Conservation (phyloP, 1,139 yeast species). For the Candida mesenterica region DNA sequence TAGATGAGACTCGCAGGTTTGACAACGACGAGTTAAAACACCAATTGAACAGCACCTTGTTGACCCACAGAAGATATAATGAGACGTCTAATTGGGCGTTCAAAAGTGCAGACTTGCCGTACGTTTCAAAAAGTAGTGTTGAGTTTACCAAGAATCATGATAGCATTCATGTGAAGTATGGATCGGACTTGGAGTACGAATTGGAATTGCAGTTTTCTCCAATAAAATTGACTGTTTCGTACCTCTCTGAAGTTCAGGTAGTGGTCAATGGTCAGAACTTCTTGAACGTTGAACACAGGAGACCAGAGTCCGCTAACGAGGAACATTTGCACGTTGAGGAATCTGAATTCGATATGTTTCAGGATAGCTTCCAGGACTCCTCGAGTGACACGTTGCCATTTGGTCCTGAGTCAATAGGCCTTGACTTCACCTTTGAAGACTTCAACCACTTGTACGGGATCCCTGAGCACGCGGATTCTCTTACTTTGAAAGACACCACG, state of each 20-base stretch:
- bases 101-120: conserved; percentile 12
- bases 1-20: conserved; percentile 57
- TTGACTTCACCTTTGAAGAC: conserved; percentile 68
- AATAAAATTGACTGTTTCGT: conserved; percentile 49
- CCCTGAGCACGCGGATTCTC: conserved; percentile 90
- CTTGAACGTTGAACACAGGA: conserved; percentile 76
- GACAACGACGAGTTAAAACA: conserved; percentile 5
- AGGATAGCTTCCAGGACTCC: conserved; percentile 62
- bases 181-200: conserved; percentile 31
- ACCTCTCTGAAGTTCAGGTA: conserved; percentile 47
- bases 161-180: conserved; percentile 36
- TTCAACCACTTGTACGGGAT: conserved; percentile 77
- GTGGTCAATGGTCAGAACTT: conserved; percentile 66
- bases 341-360: conserved; percentile 54
- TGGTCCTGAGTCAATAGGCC: conserved; percentile 89
- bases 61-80: conserved; percentile 49
- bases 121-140: conserved; percentile 9
- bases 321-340: conserved; percentile 54
- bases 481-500: conserved; percentile 69
- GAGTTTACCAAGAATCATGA: conserved; percentile 17
- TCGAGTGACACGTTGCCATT: conserved; percentile 59
- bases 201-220: conserved; percentile 48
- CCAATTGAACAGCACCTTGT: conserved; percentile 19
- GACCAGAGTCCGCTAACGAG: conserved; percentile 39
- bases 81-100: conserved; percentile 66